Base-by-base conservation (phyloP, 345 rosid species). In the Mercurialis annua region DNA sequence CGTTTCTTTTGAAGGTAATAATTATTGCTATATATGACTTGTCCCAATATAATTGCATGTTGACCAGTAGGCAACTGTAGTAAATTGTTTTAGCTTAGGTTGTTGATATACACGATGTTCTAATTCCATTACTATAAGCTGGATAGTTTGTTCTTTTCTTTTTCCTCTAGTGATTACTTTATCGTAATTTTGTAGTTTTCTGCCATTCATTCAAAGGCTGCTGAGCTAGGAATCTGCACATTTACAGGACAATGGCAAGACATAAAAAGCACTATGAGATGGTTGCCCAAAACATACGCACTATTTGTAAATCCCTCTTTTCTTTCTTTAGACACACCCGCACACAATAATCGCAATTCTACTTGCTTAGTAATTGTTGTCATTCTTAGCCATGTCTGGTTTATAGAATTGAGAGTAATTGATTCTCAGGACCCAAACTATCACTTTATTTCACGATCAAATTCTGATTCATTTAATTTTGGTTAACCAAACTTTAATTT, bases 261-360 rank as follows among this genome's bases (percentile, higher is more conserved):
- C 56, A 81, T 84, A 59, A 59, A 57, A 63, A 83, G 64, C 78
- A 90, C 82, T 76, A 88, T 69, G 68, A 86, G 86, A 78, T 88
- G 97, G 98, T 60, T 86, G 75, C 94, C 97, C 55, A 81, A 80
- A 80, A 88, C 89, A 46, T 85, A 78, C 48, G 78, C 97, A 16
- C 27, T 93, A 75, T 88, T 85, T 46, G 97, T 93, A 82, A 72
- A 2, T 57, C 68, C 69, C 75, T 76, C 50, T 54, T 57, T 65
- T 21, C 75, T 76, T 47, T 54, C 61, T 65, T 21, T 54, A 31
- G 43, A 21, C 4, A 27, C 48, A 62, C 47, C 18, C 54, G 2
- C 66, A 38, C 38, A 34, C 38, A 21, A 10, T 0, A 15, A 2
- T 14, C 8, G 11, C 57, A 18, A 0, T 29, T n/a, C 12, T 12